Percentiles rank a stretch among this genome's conserved stretches.
Evolutionary conservation across 2,329 filamentous ascomycete genomes (phyloP).

Genomic region (Pseudocercospora macadamiae): DNA sequence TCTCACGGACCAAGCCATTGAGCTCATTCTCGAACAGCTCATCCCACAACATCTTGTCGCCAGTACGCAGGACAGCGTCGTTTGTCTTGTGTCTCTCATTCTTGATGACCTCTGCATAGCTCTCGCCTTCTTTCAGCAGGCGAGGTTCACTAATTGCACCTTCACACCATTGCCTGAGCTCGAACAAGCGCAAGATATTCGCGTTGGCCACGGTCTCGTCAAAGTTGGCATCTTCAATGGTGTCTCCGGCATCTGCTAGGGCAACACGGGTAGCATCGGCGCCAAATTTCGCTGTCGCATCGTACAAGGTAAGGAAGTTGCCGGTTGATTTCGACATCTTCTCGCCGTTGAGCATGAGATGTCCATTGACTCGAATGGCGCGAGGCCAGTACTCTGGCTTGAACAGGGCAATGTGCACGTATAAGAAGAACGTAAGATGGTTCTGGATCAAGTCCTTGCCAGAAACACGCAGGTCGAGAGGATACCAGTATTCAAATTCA

Average conservation of each 20-base stretch:
- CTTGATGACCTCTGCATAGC: slow-evolving; percentile 47
- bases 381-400: slow-evolving; percentile 84
- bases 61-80: slow-evolving; percentile 71
- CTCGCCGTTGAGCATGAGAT: slow-evolving; percentile 90
- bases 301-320: slow-evolving; percentile 90
- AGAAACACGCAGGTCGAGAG: slow-evolving; percentile 81
- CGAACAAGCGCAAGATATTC: slow-evolving; percentile 82
- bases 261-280: slow-evolving; percentile 90
- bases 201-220: slow-evolving; percentile 93
- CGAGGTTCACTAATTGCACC: slow-evolving; percentile 70
- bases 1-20: slow-evolving; percentile 78
- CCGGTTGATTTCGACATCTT: slow-evolving; percentile 99
- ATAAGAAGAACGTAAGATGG: slow-evolving; percentile 95
- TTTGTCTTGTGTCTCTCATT: slow-evolving; percentile 50
- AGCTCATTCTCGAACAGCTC: slow-evolving; percentile 91
- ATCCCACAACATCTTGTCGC: slow-evolving; percentile 78
- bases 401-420: slow-evolving; percentile 91
- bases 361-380: slow-evolving; percentile 85
- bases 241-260: slow-evolving; percentile 91
- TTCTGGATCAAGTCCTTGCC: slow-evolving; percentile 94
- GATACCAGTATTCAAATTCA: slow-evolving; percentile 97
- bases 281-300: slow-evolving; percentile 88
- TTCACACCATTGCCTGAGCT: slow-evolving; percentile 88
- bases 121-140: slow-evolving; percentile 47
- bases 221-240: slow-evolving; percentile 94